Conservation (phyloP, 2,329 filamentous ascomycete species). For the Aplosporella prunicola region DNA sequence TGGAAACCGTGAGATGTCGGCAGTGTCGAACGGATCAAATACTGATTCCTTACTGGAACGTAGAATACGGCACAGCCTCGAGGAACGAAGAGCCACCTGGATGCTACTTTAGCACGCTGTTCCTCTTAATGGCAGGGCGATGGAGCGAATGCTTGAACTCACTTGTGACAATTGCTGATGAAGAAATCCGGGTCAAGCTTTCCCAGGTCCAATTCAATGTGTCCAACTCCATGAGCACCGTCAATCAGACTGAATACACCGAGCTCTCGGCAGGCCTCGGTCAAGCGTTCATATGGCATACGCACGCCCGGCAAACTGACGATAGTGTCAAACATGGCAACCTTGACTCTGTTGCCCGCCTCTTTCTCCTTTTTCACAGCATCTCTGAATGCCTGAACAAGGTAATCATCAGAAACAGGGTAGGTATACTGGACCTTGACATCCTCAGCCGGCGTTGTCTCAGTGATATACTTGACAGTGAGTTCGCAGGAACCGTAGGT, state of each 20-base stretch:
- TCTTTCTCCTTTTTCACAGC: slow-evolving; percentile 45
- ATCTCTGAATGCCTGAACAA: slow-evolving; percentile 52
- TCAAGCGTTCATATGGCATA: slow-evolving; percentile 66
- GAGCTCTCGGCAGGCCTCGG: slow-evolving; percentile 53
- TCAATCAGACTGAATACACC: slow-evolving; percentile 68
- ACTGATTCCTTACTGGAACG: slow-evolving; percentile 67
- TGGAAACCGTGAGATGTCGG: slow-evolving; percentile 75
- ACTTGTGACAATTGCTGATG: slow-evolving; percentile 75
- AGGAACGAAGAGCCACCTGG: slow-evolving; percentile 69
- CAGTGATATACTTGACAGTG: slow-evolving; percentile 61
- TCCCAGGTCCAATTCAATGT: slow-evolving; percentile 60
- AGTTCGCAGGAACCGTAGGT: slow-evolving; percentile 73
- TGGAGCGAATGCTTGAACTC: slow-evolving; percentile 6
- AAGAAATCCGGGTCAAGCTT: slow-evolving; percentile 74
- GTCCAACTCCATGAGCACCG: slow-evolving; percentile 75
- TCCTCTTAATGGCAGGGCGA: neutral
- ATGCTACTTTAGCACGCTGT: neutral
- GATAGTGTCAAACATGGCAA: slow-evolving; percentile 73
- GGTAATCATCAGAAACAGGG: slow-evolving; percentile 59
- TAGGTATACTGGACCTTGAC: slow-evolving; percentile 54
- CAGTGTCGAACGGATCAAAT: slow-evolving; percentile 61
- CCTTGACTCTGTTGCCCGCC: slow-evolving; percentile 52
- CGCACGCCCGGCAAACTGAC: slow-evolving; percentile 68
- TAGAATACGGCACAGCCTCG: slow-evolving; percentile 74
- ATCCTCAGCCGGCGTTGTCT: slow-evolving; percentile 46